These are phyloP conservation scores for Boletus rubescentipes DNA, from an alignment of 768 basidiomycete species.

Conservation along the genomic window DNA sequence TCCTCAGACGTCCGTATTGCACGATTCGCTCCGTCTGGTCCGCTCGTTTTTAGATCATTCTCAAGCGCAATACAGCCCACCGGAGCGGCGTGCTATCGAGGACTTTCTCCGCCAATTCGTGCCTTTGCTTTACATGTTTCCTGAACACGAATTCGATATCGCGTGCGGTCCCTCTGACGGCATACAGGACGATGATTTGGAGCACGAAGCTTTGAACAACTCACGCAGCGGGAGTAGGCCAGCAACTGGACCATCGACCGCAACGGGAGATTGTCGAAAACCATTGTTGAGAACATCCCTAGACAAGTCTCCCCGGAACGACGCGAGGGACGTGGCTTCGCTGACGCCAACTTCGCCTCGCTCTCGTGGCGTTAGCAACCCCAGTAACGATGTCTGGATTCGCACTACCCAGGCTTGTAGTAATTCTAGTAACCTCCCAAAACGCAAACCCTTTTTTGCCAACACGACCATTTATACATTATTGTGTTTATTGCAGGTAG, in stretches of 20 bases:
- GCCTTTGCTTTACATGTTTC: constrained; percentile 74
- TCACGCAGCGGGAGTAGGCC: constrained; percentile 43
- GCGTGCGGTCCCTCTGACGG: constrained; percentile 58
- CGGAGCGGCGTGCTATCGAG: constrained; percentile 83
- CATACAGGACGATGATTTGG: constrained; percentile 37
- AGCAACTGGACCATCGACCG: constrained; percentile 46
- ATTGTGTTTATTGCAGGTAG: constrained; percentile 83
- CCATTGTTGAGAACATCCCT: constrained; percentile 76
- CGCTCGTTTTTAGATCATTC: constrained; percentile 90
- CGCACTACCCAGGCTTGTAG: constrained; percentile 33
- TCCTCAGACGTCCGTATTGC: constrained; percentile 74
- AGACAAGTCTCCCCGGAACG: constrained; percentile 46
- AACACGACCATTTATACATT: constrained; percentile 94
- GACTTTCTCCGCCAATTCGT: constrained; percentile 82
- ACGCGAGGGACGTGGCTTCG: constrained; percentile 31
- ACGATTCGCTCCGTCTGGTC: constrained; percentile 87
- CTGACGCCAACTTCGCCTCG: constrained; percentile 19
- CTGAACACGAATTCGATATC: constrained; percentile 63
- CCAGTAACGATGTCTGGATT: constrained; percentile 57
- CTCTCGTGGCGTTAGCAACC: constrained; percentile 1
- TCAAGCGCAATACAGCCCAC: constrained; percentile 65
- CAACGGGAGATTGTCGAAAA: constrained; percentile 71
- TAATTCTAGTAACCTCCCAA: constrained; percentile 31
- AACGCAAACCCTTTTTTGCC: constrained; percentile 72
- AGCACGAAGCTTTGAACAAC: constrained; percentile 25